These are phyloP conservation scores for Trichomonascus vanleenenianus DNA, from an alignment of 805 yeast species.

Conservation along the genomic window DNA sequence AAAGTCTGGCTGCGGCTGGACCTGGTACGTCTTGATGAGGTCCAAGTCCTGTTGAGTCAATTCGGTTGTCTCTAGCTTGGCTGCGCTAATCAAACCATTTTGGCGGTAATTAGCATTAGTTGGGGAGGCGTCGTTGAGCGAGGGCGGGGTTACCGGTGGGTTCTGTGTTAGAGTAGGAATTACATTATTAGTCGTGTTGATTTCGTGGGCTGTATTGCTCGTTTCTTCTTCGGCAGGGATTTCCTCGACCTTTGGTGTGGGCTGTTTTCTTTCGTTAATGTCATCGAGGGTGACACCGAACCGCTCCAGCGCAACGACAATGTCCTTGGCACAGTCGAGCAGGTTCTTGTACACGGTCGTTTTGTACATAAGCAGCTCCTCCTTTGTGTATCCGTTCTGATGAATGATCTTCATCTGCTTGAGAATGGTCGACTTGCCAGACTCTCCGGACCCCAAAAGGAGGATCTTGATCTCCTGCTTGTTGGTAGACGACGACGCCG, in stretches of 20 bases:
- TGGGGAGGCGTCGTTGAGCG: not conserved
- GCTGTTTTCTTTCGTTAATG: not conserved
- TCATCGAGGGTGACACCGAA: slow-evolving; percentile 29
- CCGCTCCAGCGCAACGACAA: slow-evolving; percentile 58
- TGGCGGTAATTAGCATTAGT: too few relatives aligned
- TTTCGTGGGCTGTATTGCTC: not conserved
- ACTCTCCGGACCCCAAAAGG: slow-evolving; percentile 73
- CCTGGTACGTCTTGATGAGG: slow-evolving; percentile 33
- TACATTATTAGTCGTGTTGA: not conserved
- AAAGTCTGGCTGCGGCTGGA: slow-evolving; percentile 45
- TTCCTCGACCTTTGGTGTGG: not conserved
- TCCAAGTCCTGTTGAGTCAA: slow-evolving; percentile 34
- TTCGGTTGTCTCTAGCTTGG: slow-evolving; percentile 11
- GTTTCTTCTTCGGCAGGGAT: not conserved
- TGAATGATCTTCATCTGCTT: slow-evolving; percentile 77
- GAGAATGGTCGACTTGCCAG: slow-evolving; percentile 73
- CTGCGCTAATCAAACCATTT: not conserved
- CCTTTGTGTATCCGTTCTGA: slow-evolving; percentile 60
- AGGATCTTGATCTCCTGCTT: slow-evolving; percentile 57
- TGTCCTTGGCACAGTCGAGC: slow-evolving; percentile 64
- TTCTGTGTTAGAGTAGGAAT: too few relatives aligned
- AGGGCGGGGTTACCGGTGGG: too few relatives aligned
- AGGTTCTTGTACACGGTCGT: slow-evolving; percentile 75
- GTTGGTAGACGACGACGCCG: not conserved
- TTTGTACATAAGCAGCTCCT: slow-evolving; percentile 65